These are phyloP conservation scores for Hypomyces rosellus DNA, from an alignment of 2,329 filamentous ascomycete genomes.

Conservation along the genomic window DNA sequence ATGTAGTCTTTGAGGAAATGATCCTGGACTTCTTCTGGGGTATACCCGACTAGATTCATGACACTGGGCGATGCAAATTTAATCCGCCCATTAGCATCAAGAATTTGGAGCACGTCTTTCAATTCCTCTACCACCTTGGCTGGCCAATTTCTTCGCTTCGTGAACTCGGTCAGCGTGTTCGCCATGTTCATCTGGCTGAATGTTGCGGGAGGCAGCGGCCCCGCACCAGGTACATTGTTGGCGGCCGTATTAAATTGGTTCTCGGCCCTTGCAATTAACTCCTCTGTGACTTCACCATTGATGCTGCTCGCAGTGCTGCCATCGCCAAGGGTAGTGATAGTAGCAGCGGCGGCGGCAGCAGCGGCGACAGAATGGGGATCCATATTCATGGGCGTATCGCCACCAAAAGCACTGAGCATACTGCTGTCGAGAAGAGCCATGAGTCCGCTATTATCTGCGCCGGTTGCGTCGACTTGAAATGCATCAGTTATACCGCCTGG, in stretches of 20 bases:
- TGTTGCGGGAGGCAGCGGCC: constrained; percentile 35
- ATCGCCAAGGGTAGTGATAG: constrained; percentile 11
- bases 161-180: constrained; percentile 49
- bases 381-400: constrained; percentile 28
- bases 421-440: constrained; percentile 11
- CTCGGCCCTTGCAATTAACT: constrained; percentile 26
- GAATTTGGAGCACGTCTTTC: constrained; percentile 79
- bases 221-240: constrained; percentile 35
- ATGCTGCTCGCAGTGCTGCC: constrained; percentile 17
- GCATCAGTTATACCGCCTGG: constrained; percentile 7
- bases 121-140: constrained; percentile 85
- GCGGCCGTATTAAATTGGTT: constrained; percentile 29
- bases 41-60: constrained; percentile 68
- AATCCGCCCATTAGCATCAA: constrained; percentile 77
- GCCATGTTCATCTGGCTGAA: constrained; percentile 26
- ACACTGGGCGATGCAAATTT: constrained; percentile 80
- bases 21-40: constrained; percentile 62
- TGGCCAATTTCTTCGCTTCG: constrained; percentile 68
- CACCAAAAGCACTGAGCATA: constrained; percentile 6
- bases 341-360: constrained; percentile 9
- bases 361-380: neutral
- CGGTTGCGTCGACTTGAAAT: constrained; percentile 1
- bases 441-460: neutral
- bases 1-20: constrained; percentile 75
- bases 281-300: constrained; percentile 19